Conservation (phyloP, 495 filamentous ascomycete species). For the Aspergillus wentii region DNA sequence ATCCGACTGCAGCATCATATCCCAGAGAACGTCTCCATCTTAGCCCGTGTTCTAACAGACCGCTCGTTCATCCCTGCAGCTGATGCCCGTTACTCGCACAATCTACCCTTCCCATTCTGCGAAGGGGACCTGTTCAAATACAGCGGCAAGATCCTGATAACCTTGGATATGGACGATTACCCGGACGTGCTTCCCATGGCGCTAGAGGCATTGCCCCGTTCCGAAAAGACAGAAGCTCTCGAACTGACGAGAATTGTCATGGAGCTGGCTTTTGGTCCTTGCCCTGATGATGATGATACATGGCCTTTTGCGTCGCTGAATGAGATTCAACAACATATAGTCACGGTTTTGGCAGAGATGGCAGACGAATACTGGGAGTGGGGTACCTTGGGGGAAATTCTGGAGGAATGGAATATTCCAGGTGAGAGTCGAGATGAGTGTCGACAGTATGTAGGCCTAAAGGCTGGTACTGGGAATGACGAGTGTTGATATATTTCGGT, state of each 20-base stretch:
- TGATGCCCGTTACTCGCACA: too few relatives aligned
- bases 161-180: not conserved
- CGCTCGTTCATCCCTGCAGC: not conserved
- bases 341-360: not conserved
- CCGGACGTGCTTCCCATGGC: not conserved
- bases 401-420: not conserved
- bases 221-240: too few relatives aligned
- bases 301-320: not conserved
- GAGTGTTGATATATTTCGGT: too few relatives aligned
- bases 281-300: too few relatives aligned
- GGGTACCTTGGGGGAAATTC: not conserved
- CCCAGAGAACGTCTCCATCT: not conserved
- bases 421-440: not conserved
- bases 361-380: not conserved
- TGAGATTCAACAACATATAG: not conserved
- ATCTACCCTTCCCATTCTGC: not conserved
- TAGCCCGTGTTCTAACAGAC: not conserved
- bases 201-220: constrained; percentile 9
- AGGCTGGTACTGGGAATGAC: too few relatives aligned
- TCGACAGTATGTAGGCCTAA: constrained; percentile 1
- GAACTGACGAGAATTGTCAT: too few relatives aligned
- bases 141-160: not conserved
- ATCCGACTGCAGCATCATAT: not conserved
- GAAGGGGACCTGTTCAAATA: not conserved
- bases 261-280: not conserved